Conservation (phyloP, 1,284 basidiomycete genomes). For the Tylopilus orsonianus region DNA sequence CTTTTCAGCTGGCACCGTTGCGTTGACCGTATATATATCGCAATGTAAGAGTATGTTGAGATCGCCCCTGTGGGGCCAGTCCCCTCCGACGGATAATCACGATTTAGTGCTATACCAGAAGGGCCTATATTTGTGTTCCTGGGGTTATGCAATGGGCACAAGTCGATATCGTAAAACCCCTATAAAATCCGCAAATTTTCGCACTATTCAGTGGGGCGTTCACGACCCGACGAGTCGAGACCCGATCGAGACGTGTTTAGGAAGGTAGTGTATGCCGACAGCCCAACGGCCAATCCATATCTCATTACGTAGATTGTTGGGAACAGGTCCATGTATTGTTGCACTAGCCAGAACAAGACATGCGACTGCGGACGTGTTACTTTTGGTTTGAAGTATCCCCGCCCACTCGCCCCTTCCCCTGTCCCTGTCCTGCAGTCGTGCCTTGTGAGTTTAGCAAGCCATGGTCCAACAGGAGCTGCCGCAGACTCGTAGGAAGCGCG, state of each 20-base stretch:
- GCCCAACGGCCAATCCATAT: not conserved
- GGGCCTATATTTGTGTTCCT: constrained; percentile 9
- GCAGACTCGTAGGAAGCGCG: constrained; percentile 33
- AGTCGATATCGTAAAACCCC: not conserved
- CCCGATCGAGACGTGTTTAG: not conserved
- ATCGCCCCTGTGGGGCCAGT: not conserved
- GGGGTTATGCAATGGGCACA: not conserved
- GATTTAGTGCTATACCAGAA: not conserved
- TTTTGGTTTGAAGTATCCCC: not conserved
- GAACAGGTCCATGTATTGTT: not conserved
- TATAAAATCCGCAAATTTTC: not conserved
- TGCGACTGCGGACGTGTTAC: not conserved
- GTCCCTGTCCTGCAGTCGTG: not conserved
- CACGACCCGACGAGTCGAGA: too few species aligned
- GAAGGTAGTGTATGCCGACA: not conserved
- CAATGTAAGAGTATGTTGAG: constrained; percentile 34
- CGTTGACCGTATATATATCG: constrained; percentile 34
- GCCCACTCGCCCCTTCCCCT: too few species aligned
- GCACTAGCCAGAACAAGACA: not conserved
- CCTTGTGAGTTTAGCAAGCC: constrained; percentile 8
- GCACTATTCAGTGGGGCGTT: too few species aligned
- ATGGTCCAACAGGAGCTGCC: constrained; percentile 33
- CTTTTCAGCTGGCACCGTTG: constrained; percentile 21
- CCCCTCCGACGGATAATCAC: not conserved
- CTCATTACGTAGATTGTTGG: not conserved